These are phyloP conservation scores for Candida tetrigidarum DNA, from an alignment of 1,139 yeast species.

Conservation along the genomic window DNA sequence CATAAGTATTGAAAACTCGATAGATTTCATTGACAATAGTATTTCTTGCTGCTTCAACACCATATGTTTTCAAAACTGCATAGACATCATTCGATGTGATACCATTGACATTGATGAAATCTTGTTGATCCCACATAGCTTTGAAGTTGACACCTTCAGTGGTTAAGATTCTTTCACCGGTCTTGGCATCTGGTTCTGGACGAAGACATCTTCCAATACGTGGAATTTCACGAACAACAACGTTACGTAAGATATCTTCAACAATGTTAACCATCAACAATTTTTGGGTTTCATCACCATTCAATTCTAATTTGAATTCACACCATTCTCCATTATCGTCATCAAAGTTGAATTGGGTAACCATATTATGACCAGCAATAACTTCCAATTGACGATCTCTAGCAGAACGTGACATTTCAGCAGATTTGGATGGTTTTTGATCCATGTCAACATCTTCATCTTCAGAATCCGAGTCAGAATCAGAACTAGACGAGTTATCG, in stretches of 20 bases:
- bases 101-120: conserved; percentile 84
- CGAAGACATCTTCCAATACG: conserved; percentile 92
- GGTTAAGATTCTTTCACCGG: conserved; percentile 67
- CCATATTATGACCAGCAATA: conserved; percentile 68
- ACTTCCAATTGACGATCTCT: conserved; percentile 87
- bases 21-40: conserved; percentile 96
- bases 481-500: conserved; percentile 29
- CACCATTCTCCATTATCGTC: conserved; percentile 92
- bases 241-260: conserved; percentile 87
- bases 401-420: conserved; percentile 58
- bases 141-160: conserved; percentile 98
- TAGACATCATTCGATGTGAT: conserved; percentile 92
- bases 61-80: conserved; percentile 88
- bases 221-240: conserved; percentile 93
- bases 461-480: conserved; percentile 24
- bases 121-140: conserved; percentile 98
- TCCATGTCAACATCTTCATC: conserved; percentile 28
- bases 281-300: conserved; percentile 82
- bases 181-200: conserved; percentile 65
- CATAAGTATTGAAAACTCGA: conserved; percentile 95
- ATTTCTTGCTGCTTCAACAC: conserved; percentile 98
- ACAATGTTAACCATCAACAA: conserved; percentile 96
- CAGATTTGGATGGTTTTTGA: conserved; percentile 10
- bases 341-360: conserved; percentile 86
- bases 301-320: conserved; percentile 81